Conservation (phyloP, 83 land plant genomes). For the Diphasiastrum complanatum region DNA sequence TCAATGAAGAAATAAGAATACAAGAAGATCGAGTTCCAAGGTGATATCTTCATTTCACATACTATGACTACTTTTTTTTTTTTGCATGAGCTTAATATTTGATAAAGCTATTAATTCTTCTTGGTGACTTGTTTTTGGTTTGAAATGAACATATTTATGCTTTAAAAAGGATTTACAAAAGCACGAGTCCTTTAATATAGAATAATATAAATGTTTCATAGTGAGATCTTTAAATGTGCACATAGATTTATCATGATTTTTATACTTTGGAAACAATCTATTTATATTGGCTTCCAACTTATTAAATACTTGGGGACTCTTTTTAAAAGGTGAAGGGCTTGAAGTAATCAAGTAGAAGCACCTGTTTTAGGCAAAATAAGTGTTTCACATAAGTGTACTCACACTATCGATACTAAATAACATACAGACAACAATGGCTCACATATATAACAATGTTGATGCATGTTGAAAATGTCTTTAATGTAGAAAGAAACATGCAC, state of each 20-base stretch:
- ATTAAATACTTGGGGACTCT: too few relatives aligned
- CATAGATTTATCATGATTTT: too few relatives aligned
- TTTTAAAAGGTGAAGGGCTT: too few relatives aligned
- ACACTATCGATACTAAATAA: not conserved
- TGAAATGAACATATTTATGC: not conserved
- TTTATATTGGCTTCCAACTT: too few relatives aligned
- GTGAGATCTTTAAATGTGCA: too few relatives aligned
- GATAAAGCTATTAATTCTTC: not conserved
- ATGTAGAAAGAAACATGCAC: not conserved
- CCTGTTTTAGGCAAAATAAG: too few relatives aligned
- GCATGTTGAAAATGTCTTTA: not conserved
- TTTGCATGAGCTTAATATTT: not conserved
- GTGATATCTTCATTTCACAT: conserved; percentile 2
- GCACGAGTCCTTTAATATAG: not conserved
- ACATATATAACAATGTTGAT: too few relatives aligned
- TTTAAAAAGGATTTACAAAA: not conserved
- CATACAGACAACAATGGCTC: not conserved
- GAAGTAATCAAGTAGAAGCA: too few relatives aligned
- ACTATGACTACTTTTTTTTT: not conserved
- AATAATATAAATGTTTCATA: not conserved
- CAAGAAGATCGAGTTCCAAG: conserved; percentile 3
- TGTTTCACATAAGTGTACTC: too few relatives aligned
- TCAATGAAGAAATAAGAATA: not conserved
- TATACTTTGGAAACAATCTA: too few relatives aligned
- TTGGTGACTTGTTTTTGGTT: not conserved